phyloP scores from a whole-genome alignment of 768 basidiomycete genomes.

The Leccinum truebloodii region DNA sequence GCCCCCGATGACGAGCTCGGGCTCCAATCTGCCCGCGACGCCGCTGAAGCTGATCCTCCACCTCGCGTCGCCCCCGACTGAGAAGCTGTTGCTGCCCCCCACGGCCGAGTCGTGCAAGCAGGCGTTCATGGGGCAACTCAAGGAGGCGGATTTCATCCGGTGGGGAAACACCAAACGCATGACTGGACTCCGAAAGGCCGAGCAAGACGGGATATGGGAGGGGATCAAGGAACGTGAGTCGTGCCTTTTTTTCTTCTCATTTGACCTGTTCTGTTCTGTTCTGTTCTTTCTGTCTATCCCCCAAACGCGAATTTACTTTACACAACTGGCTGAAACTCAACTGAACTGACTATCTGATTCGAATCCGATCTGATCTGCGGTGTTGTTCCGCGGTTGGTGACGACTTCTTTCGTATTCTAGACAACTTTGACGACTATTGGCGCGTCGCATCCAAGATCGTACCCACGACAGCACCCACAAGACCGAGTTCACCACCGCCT shows the following conservation, averaged over 20 bases:
- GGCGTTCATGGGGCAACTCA: constrained; percentile 92
- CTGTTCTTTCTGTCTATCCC: too few species aligned
- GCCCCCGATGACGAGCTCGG: constrained; percentile 40
- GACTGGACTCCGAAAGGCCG: constrained; percentile 84
- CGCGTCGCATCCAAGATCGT: constrained; percentile 91
- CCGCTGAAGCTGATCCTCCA: constrained; percentile 85
- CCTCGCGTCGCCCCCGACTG: constrained; percentile 82
- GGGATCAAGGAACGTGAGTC: constrained; percentile 90
- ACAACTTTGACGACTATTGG: constrained; percentile 96
- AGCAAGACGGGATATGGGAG: constrained; percentile 97
- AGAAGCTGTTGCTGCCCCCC: constrained; percentile 81
- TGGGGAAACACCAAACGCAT: constrained; percentile 97
- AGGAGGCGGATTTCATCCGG: constrained; percentile 95
- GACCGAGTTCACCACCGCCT: constrained; percentile 56
- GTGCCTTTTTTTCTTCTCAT: background rate
- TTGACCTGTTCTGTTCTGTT: constrained; percentile 38
- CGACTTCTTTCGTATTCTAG: constrained; percentile 41
- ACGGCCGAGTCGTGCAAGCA: constrained; percentile 87
- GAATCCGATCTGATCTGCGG: background rate
- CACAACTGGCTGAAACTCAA: background rate
- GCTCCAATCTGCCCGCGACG: constrained; percentile 37
- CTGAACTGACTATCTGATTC: background rate
- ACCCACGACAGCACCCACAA: constrained; percentile 69
- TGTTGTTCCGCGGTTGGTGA: constrained; percentile 16
- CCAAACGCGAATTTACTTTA: too few species aligned